Percentiles rank a stretch among this genome's conserved stretches.
Conservation (phyloP, 139 green algal genomes). For the Picochlorum sp. region DNA sequence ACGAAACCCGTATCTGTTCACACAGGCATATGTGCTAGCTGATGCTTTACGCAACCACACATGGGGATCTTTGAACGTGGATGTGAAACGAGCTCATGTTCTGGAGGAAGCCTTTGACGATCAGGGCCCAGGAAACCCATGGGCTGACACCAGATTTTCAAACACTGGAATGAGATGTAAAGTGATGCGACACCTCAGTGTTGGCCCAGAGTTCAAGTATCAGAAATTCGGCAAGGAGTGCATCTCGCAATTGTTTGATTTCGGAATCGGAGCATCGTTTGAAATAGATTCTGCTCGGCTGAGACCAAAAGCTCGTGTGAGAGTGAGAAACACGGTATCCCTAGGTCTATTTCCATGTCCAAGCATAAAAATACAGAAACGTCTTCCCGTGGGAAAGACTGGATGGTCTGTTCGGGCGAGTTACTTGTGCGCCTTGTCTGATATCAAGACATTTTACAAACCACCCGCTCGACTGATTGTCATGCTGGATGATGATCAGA, state of each 20-base stretch:
- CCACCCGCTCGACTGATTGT: constrained; percentile 25
- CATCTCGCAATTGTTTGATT: constrained; percentile 9
- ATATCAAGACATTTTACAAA: constrained; percentile 12
- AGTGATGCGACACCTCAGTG: constrained; percentile 30
- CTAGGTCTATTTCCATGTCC: constrained; percentile 22
- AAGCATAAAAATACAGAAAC: constrained; percentile 21
- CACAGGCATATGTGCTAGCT: background rate
- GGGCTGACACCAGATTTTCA: constrained; percentile 3
- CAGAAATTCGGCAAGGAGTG: background rate
- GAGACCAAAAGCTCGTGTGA: constrained; percentile 20
- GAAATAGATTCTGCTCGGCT: constrained; percentile 29
- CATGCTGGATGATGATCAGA: constrained; percentile 15
- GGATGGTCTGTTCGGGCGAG: constrained; percentile 13
- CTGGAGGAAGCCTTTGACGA: too few relatives aligned
- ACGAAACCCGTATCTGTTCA: too few relatives aligned
- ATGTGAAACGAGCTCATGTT: too few relatives aligned
- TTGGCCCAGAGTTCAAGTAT: constrained; percentile 8
- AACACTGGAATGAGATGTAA: constrained; percentile 21
- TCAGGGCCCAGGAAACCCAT: too few relatives aligned
- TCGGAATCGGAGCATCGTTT: constrained; percentile 18
- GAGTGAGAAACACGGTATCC: constrained; percentile 19
- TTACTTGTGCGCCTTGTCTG: constrained; percentile 26
- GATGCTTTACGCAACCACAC: background rate
- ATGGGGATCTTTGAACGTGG: too few relatives aligned
- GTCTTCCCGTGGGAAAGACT: constrained; percentile 1